Base-by-base conservation (phyloP, 1,139 yeast species). In the Candida albicans region DNA sequence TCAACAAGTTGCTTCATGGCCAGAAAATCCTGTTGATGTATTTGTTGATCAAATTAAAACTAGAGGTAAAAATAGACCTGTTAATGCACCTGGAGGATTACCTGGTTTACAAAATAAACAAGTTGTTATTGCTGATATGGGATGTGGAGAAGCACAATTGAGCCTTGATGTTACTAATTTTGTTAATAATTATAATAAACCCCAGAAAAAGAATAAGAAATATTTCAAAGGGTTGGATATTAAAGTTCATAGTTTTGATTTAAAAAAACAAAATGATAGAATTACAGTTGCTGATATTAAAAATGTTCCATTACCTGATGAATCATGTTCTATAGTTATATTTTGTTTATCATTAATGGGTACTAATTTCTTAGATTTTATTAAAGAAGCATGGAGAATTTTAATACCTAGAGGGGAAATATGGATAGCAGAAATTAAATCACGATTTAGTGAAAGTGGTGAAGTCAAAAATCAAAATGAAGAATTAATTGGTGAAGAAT, bases 271-370 rank as follows among this genome's bases (percentile, higher is more conserved):
- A 13, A 95, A 93, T 59, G 87, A 88, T 8, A 74, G 93, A 55
- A 87, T 93, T 49, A 90, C 97, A 0, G 98, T 93, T 12, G 97
- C 98, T 0, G 99, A 93, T 68, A 88, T 93, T 52, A 86, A 82
- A 58, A 78, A 89, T 55, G 96, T 93, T 8, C 99, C 99, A 25
- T 64, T 95, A 52, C 77, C 74, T 1, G 89, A 89, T 59, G 77
- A 76, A 41, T 84, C 95, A 1, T 88, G 90, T 55, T 81, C 91
- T 24, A 75, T 93, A 39, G 99, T 88, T 12, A 79, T 93, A 9
- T 93, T 91, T 64, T 93, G 99, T 64, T 74, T 93, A 46, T 95
- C 98, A 0, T 73, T 93, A 52, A 93, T 95, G 99, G 99, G 99
- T 5, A 93, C 98, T 5, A 93, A 93, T 60, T 90, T 91, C 61